Evolutionary conservation across 1,284 basidiomycete species (phyloP), one percentile per base, ranked within the genome.

Genomic region (Inonotus hispidus): DNA sequence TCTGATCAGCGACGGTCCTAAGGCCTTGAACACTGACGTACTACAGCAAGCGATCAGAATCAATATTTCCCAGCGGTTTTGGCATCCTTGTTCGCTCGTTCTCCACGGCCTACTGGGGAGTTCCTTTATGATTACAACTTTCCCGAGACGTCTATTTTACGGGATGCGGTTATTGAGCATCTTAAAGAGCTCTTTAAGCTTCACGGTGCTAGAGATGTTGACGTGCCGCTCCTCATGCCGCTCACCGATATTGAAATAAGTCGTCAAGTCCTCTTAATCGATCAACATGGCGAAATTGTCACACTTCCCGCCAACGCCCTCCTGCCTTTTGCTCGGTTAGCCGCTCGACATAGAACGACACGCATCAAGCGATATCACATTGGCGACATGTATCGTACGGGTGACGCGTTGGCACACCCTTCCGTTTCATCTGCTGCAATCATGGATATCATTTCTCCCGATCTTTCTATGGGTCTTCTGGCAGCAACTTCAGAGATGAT

Each of bases 281-380:
- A 95, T 73, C 77, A 84, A 59, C 87, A 88, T 58, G 93, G 92
- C 1, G 90, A 93, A 65, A 77, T 94, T 1, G 88, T 96, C 2
- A 81, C 84, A 43, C 77, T 97, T 29, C 90, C 93, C 0, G 87
- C 87, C 62, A 88, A 92, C 63, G 82, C 87, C 13, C 77, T 95
- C 13, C 77, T 91, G 1, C 87, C 90, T 0, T 96, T 98, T 72
- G 93, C 95, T 8, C 81, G 94, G 52, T 78, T 92, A 45, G 93
- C 93, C 16, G 92, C 91, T 0, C 79, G 90, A 60, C 82, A 80
- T 14, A 83, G 83, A 53, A 82, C 85, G 54, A 84, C 83, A 66
- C 79, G 95, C 45, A 93, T 97, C 72, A 98, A 98, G 74, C 82
- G 95, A 16, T 97, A 90, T 74, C 90, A 94, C 72, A 87, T 96